Conservation (phyloP, 345 rosid species). For the Citropsis articulata region DNA sequence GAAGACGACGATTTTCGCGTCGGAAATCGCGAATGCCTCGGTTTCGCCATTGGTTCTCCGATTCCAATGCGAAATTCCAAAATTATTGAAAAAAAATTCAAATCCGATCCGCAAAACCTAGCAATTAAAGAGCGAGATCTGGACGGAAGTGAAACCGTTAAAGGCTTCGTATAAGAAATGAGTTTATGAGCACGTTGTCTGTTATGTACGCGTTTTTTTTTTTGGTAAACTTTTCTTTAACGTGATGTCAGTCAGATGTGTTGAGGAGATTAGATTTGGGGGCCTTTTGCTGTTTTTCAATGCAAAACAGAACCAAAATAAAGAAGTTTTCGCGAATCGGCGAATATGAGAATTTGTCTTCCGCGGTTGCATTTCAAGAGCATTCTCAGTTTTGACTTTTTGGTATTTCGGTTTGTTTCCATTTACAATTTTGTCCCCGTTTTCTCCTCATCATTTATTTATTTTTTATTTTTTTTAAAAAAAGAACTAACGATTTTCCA, state of each 20-base stretch:
- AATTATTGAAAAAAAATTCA: neutral
- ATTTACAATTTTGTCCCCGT: neutral
- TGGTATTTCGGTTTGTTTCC: neutral
- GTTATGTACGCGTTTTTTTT: neutral
- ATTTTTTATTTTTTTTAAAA: too few species aligned
- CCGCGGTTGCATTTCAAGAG: neutral
- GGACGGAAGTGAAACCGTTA: neutral
- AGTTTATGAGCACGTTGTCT: neutral
- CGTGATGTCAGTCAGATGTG: neutral
- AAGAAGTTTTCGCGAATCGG: neutral
- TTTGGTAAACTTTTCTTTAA: too few species aligned
- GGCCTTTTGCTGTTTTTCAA: neutral
- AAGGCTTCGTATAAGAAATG: neutral
- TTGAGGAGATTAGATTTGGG: neutral
- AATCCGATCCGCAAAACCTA: neutral
- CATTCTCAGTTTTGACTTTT: neutral
- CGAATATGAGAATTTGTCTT: neutral
- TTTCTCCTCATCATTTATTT: neutral
- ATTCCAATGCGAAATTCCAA: conserved; percentile 6
- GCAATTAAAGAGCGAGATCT: conserved; percentile 6
- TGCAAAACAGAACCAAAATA: too few species aligned
- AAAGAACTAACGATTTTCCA: too few species aligned
- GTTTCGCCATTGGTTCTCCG: conserved; percentile 47
- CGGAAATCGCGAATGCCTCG: conserved; percentile 53
- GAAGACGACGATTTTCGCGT: conserved; percentile 56